phyloP scores from a whole-genome alignment of 176 grass and related monocot genomes.

The Lolium multiflorum region DNA sequence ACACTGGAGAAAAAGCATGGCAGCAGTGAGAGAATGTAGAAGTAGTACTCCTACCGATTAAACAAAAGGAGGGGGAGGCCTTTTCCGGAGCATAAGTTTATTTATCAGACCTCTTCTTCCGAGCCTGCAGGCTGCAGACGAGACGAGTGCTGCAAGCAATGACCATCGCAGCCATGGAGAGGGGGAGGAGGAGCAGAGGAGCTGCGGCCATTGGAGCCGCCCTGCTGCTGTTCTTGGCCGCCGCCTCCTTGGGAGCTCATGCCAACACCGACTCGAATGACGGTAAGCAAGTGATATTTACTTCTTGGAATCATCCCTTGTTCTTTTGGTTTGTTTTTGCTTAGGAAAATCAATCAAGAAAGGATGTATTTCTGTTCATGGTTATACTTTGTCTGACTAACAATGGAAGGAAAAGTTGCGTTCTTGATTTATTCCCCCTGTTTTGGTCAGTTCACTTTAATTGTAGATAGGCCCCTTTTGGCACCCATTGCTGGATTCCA shows the following conservation, averaged over 20 bases:
- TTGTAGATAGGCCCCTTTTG: not conserved
- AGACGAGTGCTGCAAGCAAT: conserved; percentile 12
- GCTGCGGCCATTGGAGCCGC: conserved; percentile 6
- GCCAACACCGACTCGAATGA: conserved; percentile 59
- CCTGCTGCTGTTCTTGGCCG: conserved; percentile 45
- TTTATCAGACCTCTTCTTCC: not conserved
- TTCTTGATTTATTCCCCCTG: conserved; percentile 4
- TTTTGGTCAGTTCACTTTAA: conserved; percentile 1
- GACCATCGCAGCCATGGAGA: conserved; percentile 31
- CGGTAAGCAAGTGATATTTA: conserved; percentile 28
- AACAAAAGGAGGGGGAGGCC: conserved; percentile 33
- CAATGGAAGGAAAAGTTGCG: not conserved
- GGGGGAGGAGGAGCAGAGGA: not conserved
- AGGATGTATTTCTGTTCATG: not conserved
- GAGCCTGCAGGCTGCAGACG: conserved; percentile 7
- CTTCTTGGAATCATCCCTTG: not conserved
- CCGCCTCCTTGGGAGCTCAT: conserved; percentile 26
- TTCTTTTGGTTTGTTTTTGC: not conserved
- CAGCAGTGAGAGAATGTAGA: not conserved
- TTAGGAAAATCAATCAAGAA: conserved; percentile 1
- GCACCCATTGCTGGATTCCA: not conserved
- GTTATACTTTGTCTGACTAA: not conserved
- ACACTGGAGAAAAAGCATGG: not conserved
- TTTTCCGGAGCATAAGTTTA: conserved; percentile 5
- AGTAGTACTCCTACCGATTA: not conserved